Evolutionary conservation across 225 moss, liverwort and hornwort species (phyloP), one percentile per base, ranked within the genome.

Genomic region (Antitrichia curtipendula): DNA sequence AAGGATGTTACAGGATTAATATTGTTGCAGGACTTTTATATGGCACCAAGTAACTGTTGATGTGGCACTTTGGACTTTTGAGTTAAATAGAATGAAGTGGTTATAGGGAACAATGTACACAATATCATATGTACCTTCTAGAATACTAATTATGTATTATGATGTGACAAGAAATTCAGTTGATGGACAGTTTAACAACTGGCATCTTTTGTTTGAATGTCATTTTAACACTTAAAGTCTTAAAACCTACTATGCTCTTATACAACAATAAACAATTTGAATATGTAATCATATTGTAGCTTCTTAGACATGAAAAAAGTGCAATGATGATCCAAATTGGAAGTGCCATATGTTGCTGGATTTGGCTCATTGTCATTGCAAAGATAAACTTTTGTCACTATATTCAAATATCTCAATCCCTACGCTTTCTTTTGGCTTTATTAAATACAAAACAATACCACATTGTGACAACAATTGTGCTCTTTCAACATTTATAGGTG

Each of bases 121-220:
- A 45, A 72, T 1, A 17, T 1, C 1, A 2, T 47, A 29, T 47
- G 28, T 71, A 28, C 9, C 2, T 71, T 1, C 2, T 8, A 27
- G 1, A 28, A 43, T 71, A 43, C 9, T 15, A 43, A 9, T 69
- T 15, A 27, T 41, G 0, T 5, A 8, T 2, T 9, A 15, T 11
- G 0, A 17, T 29, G 16, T 45, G 6, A 15, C 6, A 28, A 45
- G 10, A 45, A 3, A 47, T 45, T 73, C 0, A 0, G 0, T 11
- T 47, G 10, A 47, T 49, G 19, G 12, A 19, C 31, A 47, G 49
- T 18, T 18, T 18, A 11, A 47, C 11, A 73, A 47, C 6, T 19
- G 18, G 2, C 11, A 31, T 17, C 2, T 7, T 74, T 74, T 31
- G 1, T 32, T 32, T 49, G 2, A 12, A 49, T 20, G 7, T 20